Evolutionary conservation across 2,329 filamentous ascomycete species (phyloP).

Genomic region (Trichophaea hybrida): DNA sequence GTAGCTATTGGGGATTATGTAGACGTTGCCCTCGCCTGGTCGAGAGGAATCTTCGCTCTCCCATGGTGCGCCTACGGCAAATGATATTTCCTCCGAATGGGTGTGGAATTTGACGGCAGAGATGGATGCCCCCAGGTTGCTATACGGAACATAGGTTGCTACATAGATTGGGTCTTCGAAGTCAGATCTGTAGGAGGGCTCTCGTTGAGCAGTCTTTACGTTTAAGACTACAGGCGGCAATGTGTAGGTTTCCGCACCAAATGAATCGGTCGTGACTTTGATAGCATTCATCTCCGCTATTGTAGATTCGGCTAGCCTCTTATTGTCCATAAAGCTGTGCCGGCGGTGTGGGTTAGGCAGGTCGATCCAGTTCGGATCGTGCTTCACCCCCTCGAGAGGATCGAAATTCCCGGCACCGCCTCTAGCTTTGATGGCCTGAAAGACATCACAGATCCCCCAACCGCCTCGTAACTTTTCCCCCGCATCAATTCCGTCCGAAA

Average conservation of each 20-base stretch:
- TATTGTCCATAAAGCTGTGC: neutral
- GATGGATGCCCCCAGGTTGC: slow-evolving; percentile 24
- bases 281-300: slow-evolving; percentile 7
- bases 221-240: neutral
- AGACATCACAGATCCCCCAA: slow-evolving; percentile 27
- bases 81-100: slow-evolving; percentile 13
- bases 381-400: neutral
- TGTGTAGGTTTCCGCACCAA: slow-evolving; percentile 17
- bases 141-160: slow-evolving; percentile 24
- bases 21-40: slow-evolving; percentile 18
- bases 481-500: slow-evolving; percentile 16
- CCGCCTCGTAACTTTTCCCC: slow-evolving; percentile 19
- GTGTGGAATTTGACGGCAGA: slow-evolving; percentile 11
- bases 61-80: slow-evolving; percentile 18
- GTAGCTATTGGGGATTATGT: slow-evolving; percentile 12
- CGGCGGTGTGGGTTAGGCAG: neutral
- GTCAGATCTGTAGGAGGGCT: neutral
- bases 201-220: neutral
- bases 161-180: slow-evolving; percentile 22
- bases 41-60: slow-evolving; percentile 16
- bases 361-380: neutral
- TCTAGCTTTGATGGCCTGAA: slow-evolving; percentile 23
- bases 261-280: slow-evolving; percentile 6
- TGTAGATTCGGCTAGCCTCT: neutral
- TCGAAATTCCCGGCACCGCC: slow-evolving; percentile 11